Evolutionary conservation across 176 grass and related monocot species (phyloP).

Genomic region (Otatea glauca): DNA sequence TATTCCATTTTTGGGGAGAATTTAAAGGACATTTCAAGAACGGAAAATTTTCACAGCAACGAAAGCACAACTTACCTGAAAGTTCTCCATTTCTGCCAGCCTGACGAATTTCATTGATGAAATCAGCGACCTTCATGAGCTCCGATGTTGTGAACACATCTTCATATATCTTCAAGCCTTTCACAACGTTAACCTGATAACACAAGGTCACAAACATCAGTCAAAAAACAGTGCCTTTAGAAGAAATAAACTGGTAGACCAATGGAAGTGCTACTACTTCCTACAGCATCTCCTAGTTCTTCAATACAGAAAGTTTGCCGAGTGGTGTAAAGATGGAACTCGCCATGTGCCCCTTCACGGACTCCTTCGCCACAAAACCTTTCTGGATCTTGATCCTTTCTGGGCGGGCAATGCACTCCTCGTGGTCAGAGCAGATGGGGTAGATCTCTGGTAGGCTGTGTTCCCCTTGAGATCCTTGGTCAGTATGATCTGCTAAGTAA

Average conservation of each 20-base stretch:
- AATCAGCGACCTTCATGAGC: constrained; percentile 77
- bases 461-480: constrained; percentile 85
- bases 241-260: constrained; percentile 21
- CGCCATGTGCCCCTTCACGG: constrained; percentile 96
- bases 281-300: constrained; percentile 73
- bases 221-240: constrained; percentile 20
- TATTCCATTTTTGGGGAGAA: neutral
- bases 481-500: constrained; percentile 63
- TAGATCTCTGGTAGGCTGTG: constrained; percentile 67
- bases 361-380: constrained; percentile 96
- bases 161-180: constrained; percentile 96
- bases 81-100: constrained; percentile 89
- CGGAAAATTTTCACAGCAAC: neutral
- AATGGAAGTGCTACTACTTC: constrained; percentile 62
- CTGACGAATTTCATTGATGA: constrained; percentile 85
- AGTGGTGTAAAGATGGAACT: constrained; percentile 78
- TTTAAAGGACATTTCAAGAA: constrained; percentile 7
- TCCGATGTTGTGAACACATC: constrained; percentile 85
- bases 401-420: constrained; percentile 63
- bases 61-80: constrained; percentile 73
- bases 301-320: constrained; percentile 66
- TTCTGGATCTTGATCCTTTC: constrained; percentile 97
- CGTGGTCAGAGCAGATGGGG: constrained; percentile 71
- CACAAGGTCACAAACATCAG: constrained; percentile 38
- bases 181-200: constrained; percentile 95